These are phyloP conservation scores for Cordyceps farinosa DNA, from an alignment of 2,329 filamentous ascomycete species.

Conservation along the genomic window DNA sequence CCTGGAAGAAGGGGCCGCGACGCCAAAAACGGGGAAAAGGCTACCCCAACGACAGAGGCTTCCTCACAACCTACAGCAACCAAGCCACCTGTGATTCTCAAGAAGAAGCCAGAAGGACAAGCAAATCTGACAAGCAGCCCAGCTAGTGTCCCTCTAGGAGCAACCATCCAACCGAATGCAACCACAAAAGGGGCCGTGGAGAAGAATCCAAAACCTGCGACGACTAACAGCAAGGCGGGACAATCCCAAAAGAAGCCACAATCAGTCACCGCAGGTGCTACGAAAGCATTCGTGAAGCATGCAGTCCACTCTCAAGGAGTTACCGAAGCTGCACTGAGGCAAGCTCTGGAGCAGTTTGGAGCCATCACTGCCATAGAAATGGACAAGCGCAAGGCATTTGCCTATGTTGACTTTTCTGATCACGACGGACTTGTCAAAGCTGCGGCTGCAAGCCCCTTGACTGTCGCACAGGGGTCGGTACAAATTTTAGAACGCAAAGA, in stretches of 20 bases:
- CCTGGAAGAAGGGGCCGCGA: slow-evolving; percentile 33
- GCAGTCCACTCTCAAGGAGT: slow-evolving; percentile 88
- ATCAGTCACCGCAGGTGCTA: slow-evolving; percentile 41
- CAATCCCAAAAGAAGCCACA: slow-evolving; percentile 34
- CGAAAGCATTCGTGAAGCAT: slow-evolving; percentile 74
- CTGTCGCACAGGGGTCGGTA: slow-evolving; percentile 80
- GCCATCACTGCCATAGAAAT: slow-evolving; percentile 78
- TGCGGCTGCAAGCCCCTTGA: slow-evolving; percentile 74
- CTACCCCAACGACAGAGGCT: slow-evolving; percentile 33
- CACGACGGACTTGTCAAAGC: slow-evolving; percentile 71
- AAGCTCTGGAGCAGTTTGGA: slow-evolving; percentile 72
- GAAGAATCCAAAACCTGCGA: slow-evolving; percentile 38
- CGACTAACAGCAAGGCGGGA: slow-evolving; percentile 27
- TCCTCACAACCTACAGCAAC: slow-evolving; percentile 25
- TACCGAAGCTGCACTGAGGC: slow-evolving; percentile 73
- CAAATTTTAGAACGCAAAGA: slow-evolving; percentile 83
- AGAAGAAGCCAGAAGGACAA: slow-evolving; percentile 37
- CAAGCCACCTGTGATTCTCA: slow-evolving; percentile 39
- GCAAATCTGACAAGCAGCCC: slow-evolving; percentile 23
- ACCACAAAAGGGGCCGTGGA: slow-evolving; percentile 27
- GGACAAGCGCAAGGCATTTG: slow-evolving; percentile 91
- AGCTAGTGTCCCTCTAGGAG: slow-evolving; percentile 12
- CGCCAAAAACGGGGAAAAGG: slow-evolving; percentile 38
- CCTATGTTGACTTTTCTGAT: slow-evolving; percentile 84
- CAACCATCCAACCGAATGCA: slow-evolving; percentile 24